A percentile compares a stretch with the other conserved stretches of the same genome.
Conservation (phyloP, 768 basidiomycete genomes). For the Sarcomyxa edulis region DNA sequence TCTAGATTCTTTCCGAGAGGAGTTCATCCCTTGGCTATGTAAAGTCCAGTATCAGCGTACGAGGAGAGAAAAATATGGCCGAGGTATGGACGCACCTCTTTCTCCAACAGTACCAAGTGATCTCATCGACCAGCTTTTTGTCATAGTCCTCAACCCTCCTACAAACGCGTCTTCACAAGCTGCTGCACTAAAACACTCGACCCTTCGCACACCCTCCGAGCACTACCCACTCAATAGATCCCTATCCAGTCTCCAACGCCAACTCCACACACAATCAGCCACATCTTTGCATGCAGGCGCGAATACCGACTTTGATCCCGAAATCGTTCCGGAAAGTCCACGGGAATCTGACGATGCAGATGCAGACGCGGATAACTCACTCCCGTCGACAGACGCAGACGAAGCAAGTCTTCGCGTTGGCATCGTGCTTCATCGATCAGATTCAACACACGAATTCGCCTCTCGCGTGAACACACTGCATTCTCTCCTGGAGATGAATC, state of each 20-base stretch:
- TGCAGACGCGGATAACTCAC: background rate
- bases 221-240: too few relatives aligned
- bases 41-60: conserved; percentile 73
- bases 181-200: conserved; percentile 58
- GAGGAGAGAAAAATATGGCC: conserved; percentile 54
- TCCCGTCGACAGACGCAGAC: conserved; percentile 19
- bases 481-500: conserved; percentile 75
- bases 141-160: conserved; percentile 44
- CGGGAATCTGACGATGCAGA: conserved; percentile 18
- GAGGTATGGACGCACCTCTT: conserved; percentile 29
- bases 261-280: too few relatives aligned
- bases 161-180: conserved; percentile 40
- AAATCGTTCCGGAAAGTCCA: too few relatives aligned
- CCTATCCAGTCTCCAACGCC: too few relatives aligned
- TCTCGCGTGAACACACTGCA: conserved; percentile 74
- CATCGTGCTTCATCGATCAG: conserved; percentile 50
- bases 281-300: too few relatives aligned
- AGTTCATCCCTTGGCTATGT: conserved; percentile 90
- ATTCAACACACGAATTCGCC: conserved; percentile 49
- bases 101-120: background rate
- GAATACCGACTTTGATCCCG: too few relatives aligned
- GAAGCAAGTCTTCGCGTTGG: conserved; percentile 57
- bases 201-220: conserved; percentile 26
- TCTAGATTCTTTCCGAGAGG: conserved; percentile 81
- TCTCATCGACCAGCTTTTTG: conserved; percentile 2